phyloP scores from a whole-genome alignment of 805 yeast genomes.

The Saccharomycopsis sp. region DNA sequence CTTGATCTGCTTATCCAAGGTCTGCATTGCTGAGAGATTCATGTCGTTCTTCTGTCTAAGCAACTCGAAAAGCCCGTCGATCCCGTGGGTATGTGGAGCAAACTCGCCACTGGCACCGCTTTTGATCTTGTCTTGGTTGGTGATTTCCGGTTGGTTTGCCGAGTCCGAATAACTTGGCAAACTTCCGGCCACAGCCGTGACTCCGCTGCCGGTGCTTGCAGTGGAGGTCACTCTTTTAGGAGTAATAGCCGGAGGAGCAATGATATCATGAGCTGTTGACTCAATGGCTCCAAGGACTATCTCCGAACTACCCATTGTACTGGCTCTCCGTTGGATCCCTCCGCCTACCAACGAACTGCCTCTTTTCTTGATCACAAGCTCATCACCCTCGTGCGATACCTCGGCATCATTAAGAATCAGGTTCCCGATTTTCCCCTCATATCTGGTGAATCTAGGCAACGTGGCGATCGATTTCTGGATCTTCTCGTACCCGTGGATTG shows the following conservation, averaged over 20 bases:
- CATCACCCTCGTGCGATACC: slow-evolving; percentile 3
- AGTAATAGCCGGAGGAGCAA: not conserved
- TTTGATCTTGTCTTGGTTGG: slow-evolving; percentile 5
- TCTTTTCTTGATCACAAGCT: slow-evolving; percentile 9
- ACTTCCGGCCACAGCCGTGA: not conserved
- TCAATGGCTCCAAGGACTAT: slow-evolving; percentile 19
- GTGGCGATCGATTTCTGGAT: slow-evolving; percentile 18
- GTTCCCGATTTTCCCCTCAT: slow-evolving; percentile 11
- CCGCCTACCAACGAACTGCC: not conserved
- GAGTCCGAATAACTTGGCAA: slow-evolving; percentile 16
- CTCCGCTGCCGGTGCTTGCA: not conserved
- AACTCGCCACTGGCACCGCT: slow-evolving; percentile 1
- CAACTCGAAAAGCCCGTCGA: slow-evolving; percentile 21
- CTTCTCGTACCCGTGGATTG: slow-evolving; percentile 19
- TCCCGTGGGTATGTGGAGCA: slow-evolving; percentile 19
- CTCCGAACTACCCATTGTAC: slow-evolving; percentile 21
- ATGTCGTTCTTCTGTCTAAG: slow-evolving; percentile 17
- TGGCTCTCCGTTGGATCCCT: slow-evolving; percentile 5
- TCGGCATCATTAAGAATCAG: not conserved
- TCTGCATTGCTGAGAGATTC: slow-evolving; percentile 11
- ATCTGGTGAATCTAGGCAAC: slow-evolving; percentile 18
- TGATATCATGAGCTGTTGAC: not conserved
- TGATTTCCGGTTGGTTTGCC: not conserved
- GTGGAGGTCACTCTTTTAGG: not conserved
- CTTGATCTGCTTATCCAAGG: slow-evolving; percentile 18